Base-by-base conservation (phyloP, 805 yeast species). In the Lachancea quebecensis region DNA sequence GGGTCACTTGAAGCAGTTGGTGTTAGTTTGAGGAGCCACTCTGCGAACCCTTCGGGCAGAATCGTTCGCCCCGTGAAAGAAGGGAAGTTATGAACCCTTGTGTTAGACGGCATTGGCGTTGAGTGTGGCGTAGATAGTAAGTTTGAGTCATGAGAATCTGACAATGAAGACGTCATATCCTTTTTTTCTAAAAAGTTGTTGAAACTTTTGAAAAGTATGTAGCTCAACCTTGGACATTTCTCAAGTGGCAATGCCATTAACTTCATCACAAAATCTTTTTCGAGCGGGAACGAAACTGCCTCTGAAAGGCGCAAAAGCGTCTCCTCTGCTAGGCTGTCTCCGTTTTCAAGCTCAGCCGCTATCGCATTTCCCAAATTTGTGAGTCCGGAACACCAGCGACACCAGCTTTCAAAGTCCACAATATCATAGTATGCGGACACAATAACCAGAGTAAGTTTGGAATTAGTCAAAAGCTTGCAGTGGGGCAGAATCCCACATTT, bases 401-500 rank as follows among this genome's bases (percentile, higher is more conserved):
- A 34, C 47, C 47, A 44, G 12, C 12, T 31, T 21, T 39, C 18
- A 31, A 18, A 31, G 15, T 30, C 37, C 10, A 44, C 32, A 28
- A 44, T 32, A 29, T 39, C 33, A n/a, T 34, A 28, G 29, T 38
- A 44, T 10, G 38, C 18, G 11, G 36, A 28, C 11, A 36, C 39
- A 15, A 44, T 15, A 15, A 35, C n/a, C 9, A 60, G 49, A 21
- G 50, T 49, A 11, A 59, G 43, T 4, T 43, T 31, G 11, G 46
- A 25, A 39, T 57, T 43, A 6, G 35, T 46, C 2, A 57, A 44
- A 4, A 39, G 38, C 7, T 27, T 37, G 21, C 59, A 47, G 17
- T 50, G 53, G 4, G 50, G 43, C 50, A 62, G 50, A 15, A 63
- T 48, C 2, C 66, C 66, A 38, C 55, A 54, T 47, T 60, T 58